phyloP scores from a whole-genome alignment of 768 basidiomycete genomes.

The Fomitopsis serialis region DNA sequence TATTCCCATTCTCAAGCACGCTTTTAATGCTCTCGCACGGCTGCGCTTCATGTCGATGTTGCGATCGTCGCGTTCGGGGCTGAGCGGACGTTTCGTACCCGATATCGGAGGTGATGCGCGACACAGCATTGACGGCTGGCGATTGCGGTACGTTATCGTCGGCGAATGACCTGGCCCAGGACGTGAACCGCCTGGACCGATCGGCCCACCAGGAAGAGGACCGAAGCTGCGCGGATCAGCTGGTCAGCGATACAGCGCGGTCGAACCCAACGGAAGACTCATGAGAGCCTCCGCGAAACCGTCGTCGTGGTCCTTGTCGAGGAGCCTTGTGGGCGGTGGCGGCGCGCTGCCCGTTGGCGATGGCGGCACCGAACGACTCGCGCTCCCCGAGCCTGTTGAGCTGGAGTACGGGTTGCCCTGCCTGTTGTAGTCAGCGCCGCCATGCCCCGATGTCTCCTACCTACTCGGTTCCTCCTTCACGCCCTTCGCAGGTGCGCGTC shows the following conservation, averaged over 20 bases:
- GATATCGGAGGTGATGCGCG: slow-evolving; percentile 49
- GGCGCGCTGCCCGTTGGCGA: slow-evolving; percentile 62
- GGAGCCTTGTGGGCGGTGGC: slow-evolving; percentile 55
- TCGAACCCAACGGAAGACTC: slow-evolving; percentile 38
- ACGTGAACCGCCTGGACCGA: slow-evolving; percentile 8
- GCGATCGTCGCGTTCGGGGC: slow-evolving; percentile 58
- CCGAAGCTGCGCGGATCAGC: slow-evolving; percentile 8
- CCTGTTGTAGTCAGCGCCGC: slow-evolving; percentile 13
- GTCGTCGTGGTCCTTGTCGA: slow-evolving; percentile 97
- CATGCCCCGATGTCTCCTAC: slow-evolving; percentile 16
- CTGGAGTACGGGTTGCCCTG: slow-evolving; percentile 56
- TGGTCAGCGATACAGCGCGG: slow-evolving; percentile 15
- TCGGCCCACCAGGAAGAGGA: slow-evolving; percentile 10
- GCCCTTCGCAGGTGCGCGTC: slow-evolving; percentile 33
- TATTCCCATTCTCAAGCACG: slow-evolving; percentile 10
- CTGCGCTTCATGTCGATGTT: slow-evolving; percentile 54
- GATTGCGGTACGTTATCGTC: slow-evolving; percentile 13
- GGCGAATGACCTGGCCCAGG: slow-evolving; percentile 12
- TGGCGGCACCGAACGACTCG: slow-evolving; percentile 60
- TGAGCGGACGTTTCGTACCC: slow-evolving; percentile 63
- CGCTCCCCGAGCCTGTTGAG: slow-evolving; percentile 60
- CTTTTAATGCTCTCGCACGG: slow-evolving; percentile 37
- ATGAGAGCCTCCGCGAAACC: slow-evolving; percentile 85
- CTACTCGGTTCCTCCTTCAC: slow-evolving; percentile 30
- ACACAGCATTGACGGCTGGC: slow-evolving; percentile 46